Percentiles rank a stretch among this genome's conserved stretches.
Conservation (phyloP, 2,329 filamentous ascomycete species). For the Penicillium sp. region DNA sequence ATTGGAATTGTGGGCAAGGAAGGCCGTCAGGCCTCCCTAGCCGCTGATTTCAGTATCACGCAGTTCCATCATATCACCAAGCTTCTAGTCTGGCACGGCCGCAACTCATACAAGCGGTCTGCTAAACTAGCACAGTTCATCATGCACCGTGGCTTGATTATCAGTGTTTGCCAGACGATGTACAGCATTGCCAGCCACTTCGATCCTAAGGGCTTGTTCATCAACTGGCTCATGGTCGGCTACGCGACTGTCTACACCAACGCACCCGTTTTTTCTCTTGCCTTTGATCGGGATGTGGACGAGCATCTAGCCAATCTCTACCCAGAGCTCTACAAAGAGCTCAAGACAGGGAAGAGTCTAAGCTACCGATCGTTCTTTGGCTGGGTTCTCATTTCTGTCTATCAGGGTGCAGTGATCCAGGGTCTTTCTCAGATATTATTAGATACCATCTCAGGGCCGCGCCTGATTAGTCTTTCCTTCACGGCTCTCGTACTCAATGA, state of each 20-base stretch:
- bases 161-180: slow-evolving; percentile 93
- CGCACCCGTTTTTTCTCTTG: slow-evolving; percentile 84
- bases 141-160: slow-evolving; percentile 94
- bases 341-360: slow-evolving; percentile 82
- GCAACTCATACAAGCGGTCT: slow-evolving; percentile 93
- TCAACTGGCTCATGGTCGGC: slow-evolving; percentile 93
- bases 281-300: slow-evolving; percentile 92
- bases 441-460: slow-evolving; percentile 62
- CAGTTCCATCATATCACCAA: slow-evolving; percentile 96
- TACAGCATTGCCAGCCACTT: slow-evolving; percentile 92
- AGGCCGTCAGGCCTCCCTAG: slow-evolving; percentile 87
- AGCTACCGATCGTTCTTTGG: slow-evolving; percentile 94
- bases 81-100: slow-evolving; percentile 96
- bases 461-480: slow-evolving; percentile 88
- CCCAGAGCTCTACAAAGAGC: slow-evolving; percentile 94
- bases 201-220: slow-evolving; percentile 91
- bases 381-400: slow-evolving; percentile 92
- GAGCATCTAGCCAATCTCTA: slow-evolving; percentile 92
- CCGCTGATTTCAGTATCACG: slow-evolving; percentile 93
- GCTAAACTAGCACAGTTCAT: slow-evolving; percentile 97
- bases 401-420: slow-evolving; percentile 93
- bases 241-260: slow-evolving; percentile 97
- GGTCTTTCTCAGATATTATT: slow-evolving; percentile 88
- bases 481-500: slow-evolving; percentile 92
- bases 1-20: slow-evolving; percentile 98